Evolutionary conservation across 2,329 filamentous ascomycete genomes (phyloP).

Genomic region (Trichophyton mentagrophytes): DNA sequence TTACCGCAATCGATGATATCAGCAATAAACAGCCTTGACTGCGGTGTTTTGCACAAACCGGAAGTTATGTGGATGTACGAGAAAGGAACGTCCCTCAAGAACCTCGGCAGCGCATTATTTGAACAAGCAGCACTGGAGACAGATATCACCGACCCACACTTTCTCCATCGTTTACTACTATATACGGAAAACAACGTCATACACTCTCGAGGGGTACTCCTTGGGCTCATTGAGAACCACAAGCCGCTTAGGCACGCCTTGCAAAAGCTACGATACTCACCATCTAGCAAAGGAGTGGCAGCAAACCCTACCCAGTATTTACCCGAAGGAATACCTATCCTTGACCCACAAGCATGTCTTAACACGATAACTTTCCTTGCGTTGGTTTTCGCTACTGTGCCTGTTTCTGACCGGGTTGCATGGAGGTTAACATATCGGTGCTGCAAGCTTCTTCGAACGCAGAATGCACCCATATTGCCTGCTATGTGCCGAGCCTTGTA

Average conservation of each 20-base stretch:
- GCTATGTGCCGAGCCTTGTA: conserved; percentile 39
- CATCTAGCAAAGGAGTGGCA: neutral
- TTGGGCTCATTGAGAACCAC: conserved; percentile 26
- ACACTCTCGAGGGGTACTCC: conserved; percentile 18
- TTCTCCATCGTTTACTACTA: conserved; percentile 21
- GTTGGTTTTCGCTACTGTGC: conserved; percentile 29
- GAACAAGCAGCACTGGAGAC: conserved; percentile 10
- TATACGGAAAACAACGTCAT: conserved; percentile 20
- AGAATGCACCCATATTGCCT: conserved; percentile 31
- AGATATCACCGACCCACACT: conserved; percentile 24
- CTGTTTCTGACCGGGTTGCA: conserved; percentile 26
- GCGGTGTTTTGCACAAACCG: neutral
- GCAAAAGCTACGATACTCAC: neutral
- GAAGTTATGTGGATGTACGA: neutral
- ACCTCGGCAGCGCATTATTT: neutral
- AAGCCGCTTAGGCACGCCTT: conserved; percentile 28
- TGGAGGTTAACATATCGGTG: conserved; percentile 37
- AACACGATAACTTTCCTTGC: conserved; percentile 36
- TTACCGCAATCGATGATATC: neutral
- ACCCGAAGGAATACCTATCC: conserved; percentile 8
- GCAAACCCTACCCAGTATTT: neutral
- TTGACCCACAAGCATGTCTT: conserved; percentile 27
- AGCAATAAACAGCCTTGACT: neutral
- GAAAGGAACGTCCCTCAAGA: neutral
- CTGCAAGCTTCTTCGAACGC: conserved; percentile 33